A percentile compares a stretch with the other conserved stretches of the same genome.
Conservation (phyloP, 2,329 filamentous ascomycete species). For the Didymella pinodella region DNA sequence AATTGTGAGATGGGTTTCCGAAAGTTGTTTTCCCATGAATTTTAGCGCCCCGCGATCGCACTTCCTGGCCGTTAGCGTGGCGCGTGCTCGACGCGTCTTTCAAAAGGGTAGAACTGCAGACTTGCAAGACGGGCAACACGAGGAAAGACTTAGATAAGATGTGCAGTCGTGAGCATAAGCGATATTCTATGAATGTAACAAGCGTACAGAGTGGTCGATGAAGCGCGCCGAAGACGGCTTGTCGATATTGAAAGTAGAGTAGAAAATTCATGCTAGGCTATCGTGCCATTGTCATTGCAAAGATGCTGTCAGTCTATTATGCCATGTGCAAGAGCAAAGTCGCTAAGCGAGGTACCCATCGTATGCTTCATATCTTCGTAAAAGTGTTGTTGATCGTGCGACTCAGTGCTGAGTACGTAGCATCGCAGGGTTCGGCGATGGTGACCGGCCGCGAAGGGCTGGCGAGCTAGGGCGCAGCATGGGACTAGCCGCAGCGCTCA, state of each 20-base stretch:
- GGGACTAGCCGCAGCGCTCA: conserved; percentile 48
- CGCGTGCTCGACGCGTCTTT: conserved; percentile 2
- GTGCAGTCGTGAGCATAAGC: not conserved
- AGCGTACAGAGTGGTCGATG: not conserved
- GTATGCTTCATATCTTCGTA: conserved; percentile 18
- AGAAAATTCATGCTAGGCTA: not conserved
- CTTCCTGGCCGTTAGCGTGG: conserved; percentile 9
- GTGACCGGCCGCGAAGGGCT: conserved; percentile 45
- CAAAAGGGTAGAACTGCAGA: too few relatives aligned
- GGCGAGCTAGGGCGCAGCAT: conserved; percentile 48
- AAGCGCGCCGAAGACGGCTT: not conserved
- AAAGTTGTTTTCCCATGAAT: not conserved
- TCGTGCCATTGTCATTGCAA: not conserved
- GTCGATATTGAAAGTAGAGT: not conserved
- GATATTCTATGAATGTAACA: conserved; percentile 1
- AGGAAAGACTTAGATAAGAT: not conserved
- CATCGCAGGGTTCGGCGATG: conserved; percentile 43
- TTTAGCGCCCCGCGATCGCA: conserved; percentile 18
- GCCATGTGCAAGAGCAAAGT: not conserved
- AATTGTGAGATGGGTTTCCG: not conserved
- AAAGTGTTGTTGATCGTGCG: not conserved
- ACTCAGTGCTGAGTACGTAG: conserved; percentile 25
- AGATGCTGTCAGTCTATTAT: conserved; percentile 16
- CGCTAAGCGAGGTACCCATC: conserved; percentile 3
- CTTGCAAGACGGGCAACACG: not conserved